These are phyloP conservation scores for Diaporthe ilicicola DNA, from an alignment of 2,329 filamentous ascomycete genomes.

Conservation along the genomic window DNA sequence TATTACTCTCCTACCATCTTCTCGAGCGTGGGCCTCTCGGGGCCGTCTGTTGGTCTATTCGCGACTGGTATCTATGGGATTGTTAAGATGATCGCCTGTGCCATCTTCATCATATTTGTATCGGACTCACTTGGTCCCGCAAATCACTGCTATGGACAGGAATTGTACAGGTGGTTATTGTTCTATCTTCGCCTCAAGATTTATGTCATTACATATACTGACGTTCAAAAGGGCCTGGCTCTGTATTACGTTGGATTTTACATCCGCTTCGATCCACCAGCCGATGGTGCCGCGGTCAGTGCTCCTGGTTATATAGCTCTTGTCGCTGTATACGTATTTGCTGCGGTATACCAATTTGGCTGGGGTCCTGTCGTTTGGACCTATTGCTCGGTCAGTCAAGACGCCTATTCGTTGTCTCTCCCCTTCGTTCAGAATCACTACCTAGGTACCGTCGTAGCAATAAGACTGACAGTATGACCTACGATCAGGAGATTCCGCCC, in stretches of 20 bases:
- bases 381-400: slow-evolving; percentile 44
- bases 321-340: slow-evolving; percentile 71
- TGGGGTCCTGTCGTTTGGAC: slow-evolving; percentile 73
- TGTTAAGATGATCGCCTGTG: neutral
- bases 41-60: neutral
- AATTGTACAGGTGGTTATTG: slow-evolving; percentile 11
- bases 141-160: slow-evolving; percentile 64
- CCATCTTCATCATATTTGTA: neutral
- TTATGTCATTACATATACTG: neutral
- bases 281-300: slow-evolving; percentile 47
- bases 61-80: neutral
- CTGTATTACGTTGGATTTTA: slow-evolving; percentile 72
- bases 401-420: neutral
- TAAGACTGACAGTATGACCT: neutral
- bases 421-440: neutral
- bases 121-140: slow-evolving; percentile 65
- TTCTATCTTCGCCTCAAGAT: neutral
- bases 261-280: slow-evolving; percentile 55
- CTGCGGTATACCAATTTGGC: slow-evolving; percentile 66
- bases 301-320: slow-evolving; percentile 62
- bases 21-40: neutral
- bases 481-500: slow-evolving; percentile 68
- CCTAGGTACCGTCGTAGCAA: neutral
- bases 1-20: neutral
- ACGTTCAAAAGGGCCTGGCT: slow-evolving; percentile 37